Conservation (phyloP, 768 basidiomycete species). For the Podaxis pistillaris region DNA sequence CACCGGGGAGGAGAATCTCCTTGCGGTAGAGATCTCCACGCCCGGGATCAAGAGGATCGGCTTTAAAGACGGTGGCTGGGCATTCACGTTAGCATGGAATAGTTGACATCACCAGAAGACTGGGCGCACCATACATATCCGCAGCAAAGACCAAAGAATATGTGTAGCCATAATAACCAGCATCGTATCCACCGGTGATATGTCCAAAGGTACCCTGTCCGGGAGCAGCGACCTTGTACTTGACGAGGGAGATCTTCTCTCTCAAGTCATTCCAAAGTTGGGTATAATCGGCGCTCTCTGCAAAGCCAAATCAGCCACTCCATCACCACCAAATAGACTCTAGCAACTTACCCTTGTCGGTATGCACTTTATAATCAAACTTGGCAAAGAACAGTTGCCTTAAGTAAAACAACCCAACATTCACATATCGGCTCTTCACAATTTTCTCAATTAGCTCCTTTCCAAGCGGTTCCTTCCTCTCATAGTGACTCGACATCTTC, state of each 20-base stretch:
- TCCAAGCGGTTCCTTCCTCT: constrained; percentile 70
- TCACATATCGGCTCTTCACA: constrained; percentile 79
- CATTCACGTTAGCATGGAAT: not conserved
- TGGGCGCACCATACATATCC: constrained; percentile 50
- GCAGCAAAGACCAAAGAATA: constrained; percentile 69
- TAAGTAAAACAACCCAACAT: constrained; percentile 78
- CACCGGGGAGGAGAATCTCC: constrained; percentile 72
- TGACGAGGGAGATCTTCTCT: constrained; percentile 68
- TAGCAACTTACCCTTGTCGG: constrained; percentile 50
- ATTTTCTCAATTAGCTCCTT: constrained; percentile 76
- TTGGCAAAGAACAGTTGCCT: constrained; percentile 85
- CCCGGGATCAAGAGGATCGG: constrained; percentile 67
- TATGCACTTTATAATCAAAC: constrained; percentile 76
- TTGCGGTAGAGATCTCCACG: constrained; percentile 71
- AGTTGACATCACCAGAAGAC: not conserved
- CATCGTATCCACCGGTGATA: constrained; percentile 72
- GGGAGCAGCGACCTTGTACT: constrained; percentile 53
- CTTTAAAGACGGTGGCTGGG: constrained; percentile 73
- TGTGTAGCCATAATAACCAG: constrained; percentile 71
- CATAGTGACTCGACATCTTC: constrained; percentile 78
- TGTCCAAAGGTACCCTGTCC: constrained; percentile 80
- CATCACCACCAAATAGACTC: not conserved
- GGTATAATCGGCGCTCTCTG: constrained; percentile 72
- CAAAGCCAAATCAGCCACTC: not conserved
- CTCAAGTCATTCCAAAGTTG: constrained; percentile 74